Evolutionary conservation across 2,329 filamentous ascomycete species (phyloP).

Genomic region (Pseudopyricularia cyperi): DNA sequence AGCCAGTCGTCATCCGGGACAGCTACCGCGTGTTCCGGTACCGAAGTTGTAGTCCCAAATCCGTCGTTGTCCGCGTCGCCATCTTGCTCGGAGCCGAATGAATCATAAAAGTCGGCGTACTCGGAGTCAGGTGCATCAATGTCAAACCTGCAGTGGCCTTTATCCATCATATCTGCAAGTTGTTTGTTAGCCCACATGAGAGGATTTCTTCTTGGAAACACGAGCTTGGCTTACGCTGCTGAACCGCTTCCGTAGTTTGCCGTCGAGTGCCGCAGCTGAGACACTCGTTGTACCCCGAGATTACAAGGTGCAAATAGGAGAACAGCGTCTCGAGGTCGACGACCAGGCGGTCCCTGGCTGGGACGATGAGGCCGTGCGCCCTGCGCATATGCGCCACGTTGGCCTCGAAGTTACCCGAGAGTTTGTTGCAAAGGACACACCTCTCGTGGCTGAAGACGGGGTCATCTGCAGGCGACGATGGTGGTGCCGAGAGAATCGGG

Average conservation of each 20-base stretch:
- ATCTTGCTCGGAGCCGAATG: conserved; percentile 7
- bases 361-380: conserved; percentile 31
- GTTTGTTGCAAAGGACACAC: conserved; percentile 29
- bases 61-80: not conserved
- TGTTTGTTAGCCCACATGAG: not conserved
- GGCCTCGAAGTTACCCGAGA: conserved; percentile 16
- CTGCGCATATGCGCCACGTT: conserved; percentile 35
- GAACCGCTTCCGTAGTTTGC: conserved; percentile 26
- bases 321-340: conserved; percentile 34
- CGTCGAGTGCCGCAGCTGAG: conserved; percentile 32
- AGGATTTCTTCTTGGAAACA: too few relatives aligned
- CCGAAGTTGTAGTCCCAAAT: not conserved
- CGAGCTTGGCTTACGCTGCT: conserved; percentile 21
- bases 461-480: not conserved
- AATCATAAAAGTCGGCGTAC: conserved; percentile 26
- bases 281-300: conserved; percentile 35
- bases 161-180: conserved; percentile 27
- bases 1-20: conserved; percentile 16
- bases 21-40: not conserved
- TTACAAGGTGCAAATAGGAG: conserved; percentile 32
- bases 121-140: conserved; percentile 20
- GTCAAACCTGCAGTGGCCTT: conserved; percentile 32
- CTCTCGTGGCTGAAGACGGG: conserved; percentile 14
- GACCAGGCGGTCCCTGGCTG: conserved; percentile 20
- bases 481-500: not conserved